These are phyloP conservation scores for Glycine soja DNA, from an alignment of 306 rosid species.

Conservation along the genomic window DNA sequence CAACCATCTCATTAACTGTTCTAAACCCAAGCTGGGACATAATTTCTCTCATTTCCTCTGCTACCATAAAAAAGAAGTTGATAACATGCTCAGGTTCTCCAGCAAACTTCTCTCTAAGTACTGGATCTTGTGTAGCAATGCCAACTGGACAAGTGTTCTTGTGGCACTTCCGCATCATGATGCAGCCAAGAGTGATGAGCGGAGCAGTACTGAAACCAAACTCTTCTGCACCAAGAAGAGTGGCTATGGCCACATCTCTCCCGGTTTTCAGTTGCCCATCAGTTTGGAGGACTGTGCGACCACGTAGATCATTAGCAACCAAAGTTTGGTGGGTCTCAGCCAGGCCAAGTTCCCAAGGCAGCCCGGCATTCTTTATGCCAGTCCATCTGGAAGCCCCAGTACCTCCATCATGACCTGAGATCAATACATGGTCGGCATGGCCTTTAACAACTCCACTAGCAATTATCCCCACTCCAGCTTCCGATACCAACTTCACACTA, in stretches of 20 bases:
- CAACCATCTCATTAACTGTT: conserved; percentile 90
- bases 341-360: conserved; percentile 99
- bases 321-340: conserved; percentile 99
- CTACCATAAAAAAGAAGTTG: conserved; percentile 96
- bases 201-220: conserved; percentile 99
- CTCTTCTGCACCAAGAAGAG: conserved; percentile 99
- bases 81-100: conserved; percentile 99
- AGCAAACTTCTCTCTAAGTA: conserved; percentile 95
- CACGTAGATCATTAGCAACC: conserved; percentile 97
- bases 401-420: conserved; percentile 99
- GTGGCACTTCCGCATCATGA: conserved; percentile 99
- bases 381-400: conserved; percentile 99
- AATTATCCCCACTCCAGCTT: conserved; percentile 98
- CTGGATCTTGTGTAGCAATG: conserved; percentile 99
- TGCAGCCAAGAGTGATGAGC: conserved; percentile 96
- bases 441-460: conserved; percentile 99
- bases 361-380: conserved; percentile 98
- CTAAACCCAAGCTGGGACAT: conserved; percentile 91
- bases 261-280: conserved; percentile 99
- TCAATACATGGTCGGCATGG: conserved; percentile 96
- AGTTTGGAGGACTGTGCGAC: conserved; percentile 95
- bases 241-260: conserved; percentile 97
- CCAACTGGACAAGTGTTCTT: conserved; percentile 99
- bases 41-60: conserved; percentile 94
- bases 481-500: conserved; percentile 97